A percentile compares a stretch with the other conserved stretches of the same genome.
Evolutionary conservation across 2,329 filamentous ascomycete species (phyloP).

Genomic region (Phialophora chinensis): DNA sequence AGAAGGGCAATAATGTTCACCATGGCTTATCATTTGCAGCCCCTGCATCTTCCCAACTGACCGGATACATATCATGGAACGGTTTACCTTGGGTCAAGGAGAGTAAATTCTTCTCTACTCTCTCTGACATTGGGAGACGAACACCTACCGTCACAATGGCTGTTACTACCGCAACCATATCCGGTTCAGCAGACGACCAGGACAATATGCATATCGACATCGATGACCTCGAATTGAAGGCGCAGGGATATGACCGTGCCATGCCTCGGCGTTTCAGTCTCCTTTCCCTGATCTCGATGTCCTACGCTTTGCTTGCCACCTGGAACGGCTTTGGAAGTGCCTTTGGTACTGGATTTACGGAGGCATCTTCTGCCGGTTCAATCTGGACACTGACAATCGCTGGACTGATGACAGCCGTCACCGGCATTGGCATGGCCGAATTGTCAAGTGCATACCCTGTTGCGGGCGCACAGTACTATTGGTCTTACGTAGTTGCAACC

Average conservation of each 20-base stretch:
- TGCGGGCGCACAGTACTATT: constrained; percentile 32
- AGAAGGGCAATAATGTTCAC: constrained; percentile 16
- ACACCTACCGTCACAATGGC: background rate
- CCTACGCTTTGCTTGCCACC: constrained; percentile 28
- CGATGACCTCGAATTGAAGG: constrained; percentile 28
- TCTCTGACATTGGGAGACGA: background rate
- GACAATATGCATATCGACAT: constrained; percentile 21
- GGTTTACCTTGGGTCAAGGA: background rate
- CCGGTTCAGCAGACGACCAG: background rate
- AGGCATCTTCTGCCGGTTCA: constrained; percentile 26
- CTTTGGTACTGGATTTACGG: constrained; percentile 28
- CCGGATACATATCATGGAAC: constrained; percentile 13
- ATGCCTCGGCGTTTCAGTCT: constrained; percentile 29
- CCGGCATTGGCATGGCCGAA: constrained; percentile 30
- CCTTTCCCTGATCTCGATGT: constrained; percentile 23
- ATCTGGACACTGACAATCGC: constrained; percentile 30
- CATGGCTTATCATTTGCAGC: constrained; percentile 3
- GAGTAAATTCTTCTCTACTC: background rate
- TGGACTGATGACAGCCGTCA: constrained; percentile 25
- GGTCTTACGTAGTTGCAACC: constrained; percentile 28
- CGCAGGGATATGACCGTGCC: constrained; percentile 23
- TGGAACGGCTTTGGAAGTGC: constrained; percentile 30
- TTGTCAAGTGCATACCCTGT: constrained; percentile 23
- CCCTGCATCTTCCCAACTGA: background rate
- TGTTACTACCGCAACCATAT: background rate